phyloP scores from a whole-genome alignment of 345 rosid species.

The Populus nigra region DNA sequence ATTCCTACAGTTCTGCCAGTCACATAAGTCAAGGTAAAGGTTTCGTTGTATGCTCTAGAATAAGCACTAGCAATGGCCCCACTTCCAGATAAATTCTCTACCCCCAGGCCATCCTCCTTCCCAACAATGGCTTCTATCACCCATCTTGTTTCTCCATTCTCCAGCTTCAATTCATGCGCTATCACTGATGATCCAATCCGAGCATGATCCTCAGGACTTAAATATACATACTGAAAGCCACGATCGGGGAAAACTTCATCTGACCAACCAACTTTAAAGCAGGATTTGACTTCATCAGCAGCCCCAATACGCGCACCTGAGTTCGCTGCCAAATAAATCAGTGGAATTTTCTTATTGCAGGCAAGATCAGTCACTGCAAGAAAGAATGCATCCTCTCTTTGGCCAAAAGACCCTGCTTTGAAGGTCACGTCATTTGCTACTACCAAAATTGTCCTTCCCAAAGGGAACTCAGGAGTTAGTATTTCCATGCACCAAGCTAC shows the following conservation, averaged over 20 bases:
- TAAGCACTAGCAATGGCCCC: constrained; percentile 99
- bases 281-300: constrained; percentile 90
- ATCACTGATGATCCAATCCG: constrained; percentile 74
- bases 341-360: constrained; percentile 78
- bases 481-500: constrained; percentile 95
- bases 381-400: constrained; percentile 96
- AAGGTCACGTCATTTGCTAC: constrained; percentile 94
- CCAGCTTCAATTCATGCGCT: constrained; percentile 79
- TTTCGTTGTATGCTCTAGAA: constrained; percentile 95
- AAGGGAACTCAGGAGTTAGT: constrained; percentile 89
- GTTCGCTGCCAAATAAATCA: constrained; percentile 95
- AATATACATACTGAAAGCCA: constrained; percentile 86
- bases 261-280: constrained; percentile 94
- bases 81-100: constrained; percentile 93
- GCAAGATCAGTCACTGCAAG: constrained; percentile 92
- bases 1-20: constrained; percentile 97
- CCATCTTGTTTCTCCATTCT: constrained; percentile 81
- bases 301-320: constrained; percentile 98
- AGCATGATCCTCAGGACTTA: constrained; percentile 72
- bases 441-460: constrained; percentile 78
- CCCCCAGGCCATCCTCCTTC: constrained; percentile 95
- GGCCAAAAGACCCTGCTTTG: constrained; percentile 98
- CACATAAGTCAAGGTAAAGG: constrained; percentile 90
- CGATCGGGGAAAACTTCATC: constrained; percentile 82
- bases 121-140: constrained; percentile 92